phyloP scores from a whole-genome alignment of 2,329 filamentous ascomycete genomes.

The Arthrobotrys megalospora region DNA sequence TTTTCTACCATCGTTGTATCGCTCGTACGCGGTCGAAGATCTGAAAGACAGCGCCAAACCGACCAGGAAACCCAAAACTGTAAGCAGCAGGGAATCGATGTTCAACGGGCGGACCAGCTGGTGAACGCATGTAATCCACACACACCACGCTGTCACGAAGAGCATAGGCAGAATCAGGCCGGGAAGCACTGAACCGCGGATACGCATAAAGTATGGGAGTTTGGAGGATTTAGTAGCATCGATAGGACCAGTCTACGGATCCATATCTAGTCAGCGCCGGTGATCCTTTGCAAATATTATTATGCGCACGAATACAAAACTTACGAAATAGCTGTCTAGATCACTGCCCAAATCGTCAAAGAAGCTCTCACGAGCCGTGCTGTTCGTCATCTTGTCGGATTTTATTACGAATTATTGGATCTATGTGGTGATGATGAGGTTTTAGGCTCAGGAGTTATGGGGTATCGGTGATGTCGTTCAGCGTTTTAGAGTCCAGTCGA shows the following conservation, averaged over 20 bases:
- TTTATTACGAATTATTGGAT: conserved; percentile 4
- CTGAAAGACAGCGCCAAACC: conserved; percentile 84
- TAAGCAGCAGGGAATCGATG: conserved; percentile 79
- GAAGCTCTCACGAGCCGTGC: conserved; percentile 34
- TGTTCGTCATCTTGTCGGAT: conserved; percentile 41
- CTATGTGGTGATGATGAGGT: neutral
- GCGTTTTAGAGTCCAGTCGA: neutral
- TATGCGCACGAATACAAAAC: neutral
- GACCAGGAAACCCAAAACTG: conserved; percentile 85
- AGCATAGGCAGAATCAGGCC: conserved; percentile 80
- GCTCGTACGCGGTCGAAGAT: conserved; percentile 82
- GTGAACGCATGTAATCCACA: conserved; percentile 75
- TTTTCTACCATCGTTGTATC: conserved; percentile 77
- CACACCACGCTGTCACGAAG: conserved; percentile 77
- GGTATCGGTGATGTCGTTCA: conserved; percentile 13
- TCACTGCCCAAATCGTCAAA: conserved; percentile 58
- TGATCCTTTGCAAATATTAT: neutral
- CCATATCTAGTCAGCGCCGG: conserved; percentile 4
- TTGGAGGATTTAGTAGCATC: conserved; percentile 82
- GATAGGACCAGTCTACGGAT: conserved; percentile 72
- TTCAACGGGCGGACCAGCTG: conserved; percentile 70
- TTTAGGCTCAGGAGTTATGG: conserved; percentile 15
- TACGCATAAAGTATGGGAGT: conserved; percentile 81
- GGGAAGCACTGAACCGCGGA: conserved; percentile 82
- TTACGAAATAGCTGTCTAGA: conserved; percentile 58